Evolutionary conservation across 352 stramenopile species (phyloP).

Genomic region (Pythium periplocum): DNA sequence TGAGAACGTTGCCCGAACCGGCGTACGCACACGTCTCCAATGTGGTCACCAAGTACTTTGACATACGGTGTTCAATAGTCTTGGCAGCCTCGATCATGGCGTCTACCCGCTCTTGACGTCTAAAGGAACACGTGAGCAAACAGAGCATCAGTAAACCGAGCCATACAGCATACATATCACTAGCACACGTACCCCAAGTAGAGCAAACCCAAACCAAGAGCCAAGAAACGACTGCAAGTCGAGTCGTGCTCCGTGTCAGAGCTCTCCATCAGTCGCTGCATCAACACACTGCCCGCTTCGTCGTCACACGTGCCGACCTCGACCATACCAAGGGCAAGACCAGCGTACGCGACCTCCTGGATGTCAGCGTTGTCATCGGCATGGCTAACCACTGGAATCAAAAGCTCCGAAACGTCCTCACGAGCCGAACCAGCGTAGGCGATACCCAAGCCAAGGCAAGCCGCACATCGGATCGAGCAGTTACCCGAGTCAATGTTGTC

Average conservation of each 20-base stretch:
- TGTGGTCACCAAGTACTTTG: conserved; percentile 95
- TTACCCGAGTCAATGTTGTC: conserved; percentile 96
- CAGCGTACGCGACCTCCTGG: conserved; percentile 90
- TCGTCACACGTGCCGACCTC: conserved; percentile 98
- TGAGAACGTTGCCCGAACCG: conserved; percentile 98
- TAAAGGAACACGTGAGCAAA: conserved; percentile 9
- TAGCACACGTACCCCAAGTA: conserved; percentile 90
- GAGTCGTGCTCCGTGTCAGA: conserved; percentile 96
- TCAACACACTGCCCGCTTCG: conserved; percentile 93
- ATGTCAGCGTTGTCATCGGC: conserved; percentile 90
- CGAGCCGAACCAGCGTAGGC: conserved; percentile 95
- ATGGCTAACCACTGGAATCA: conserved; percentile 93
- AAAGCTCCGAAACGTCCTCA: conserved; percentile 96
- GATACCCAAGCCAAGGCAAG: conserved; percentile 96
- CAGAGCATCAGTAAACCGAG: background rate
- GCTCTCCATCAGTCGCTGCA: conserved; percentile 98
- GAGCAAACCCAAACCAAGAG: conserved; percentile 95
- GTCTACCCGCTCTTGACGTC: conserved; percentile 93
- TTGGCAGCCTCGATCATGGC: conserved; percentile 97
- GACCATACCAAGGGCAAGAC: conserved; percentile 96
- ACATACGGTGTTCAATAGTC: conserved; percentile 98
- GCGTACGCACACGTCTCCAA: conserved; percentile 98
- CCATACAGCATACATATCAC: background rate
- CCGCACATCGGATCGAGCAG: conserved; percentile 91
- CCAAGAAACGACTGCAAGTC: conserved; percentile 95